Percentiles rank a stretch among this genome's conserved stretches.
Conservation (phyloP, 345 rosid species). For the Salix purpurea region DNA sequence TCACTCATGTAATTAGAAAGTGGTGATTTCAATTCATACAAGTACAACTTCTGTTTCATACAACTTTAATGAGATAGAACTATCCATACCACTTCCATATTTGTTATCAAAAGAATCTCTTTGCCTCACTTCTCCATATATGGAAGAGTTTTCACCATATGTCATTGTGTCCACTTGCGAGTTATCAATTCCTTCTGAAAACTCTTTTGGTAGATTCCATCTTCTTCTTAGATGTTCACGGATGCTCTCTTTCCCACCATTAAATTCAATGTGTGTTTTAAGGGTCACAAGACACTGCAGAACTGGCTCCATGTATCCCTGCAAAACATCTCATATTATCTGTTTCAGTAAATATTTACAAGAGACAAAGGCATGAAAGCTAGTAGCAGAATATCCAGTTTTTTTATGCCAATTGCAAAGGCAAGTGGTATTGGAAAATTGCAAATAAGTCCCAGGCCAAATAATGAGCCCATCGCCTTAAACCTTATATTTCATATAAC, state of each 20-base stretch:
- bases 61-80: slow-evolving; percentile 9
- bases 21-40: not conserved
- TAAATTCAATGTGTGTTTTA: slow-evolving; percentile 40
- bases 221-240: slow-evolving; percentile 40
- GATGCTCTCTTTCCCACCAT: slow-evolving; percentile 32
- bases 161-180: slow-evolving; percentile 7
- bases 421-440: not conserved
- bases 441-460: not conserved
- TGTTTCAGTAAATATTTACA: slow-evolving; percentile 4
- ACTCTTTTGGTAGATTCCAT: slow-evolving; percentile 41
- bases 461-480: not conserved
- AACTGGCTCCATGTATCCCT: slow-evolving; percentile 74
- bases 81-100: not conserved
- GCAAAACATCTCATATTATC: slow-evolving; percentile 30
- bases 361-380: not conserved
- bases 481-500: not conserved
- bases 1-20: not conserved
- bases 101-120: not conserved
- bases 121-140: slow-evolving; percentile 1
- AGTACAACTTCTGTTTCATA: slow-evolving; percentile 2
- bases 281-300: slow-evolving; percentile 66
- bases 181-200: slow-evolving; percentile 1
- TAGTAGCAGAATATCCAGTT: not conserved
- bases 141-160: not conserved
- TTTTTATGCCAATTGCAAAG: not conserved